Evolutionary conservation across 2,329 filamentous ascomycete species (phyloP).

Genomic region (Xylaria sp.): DNA sequence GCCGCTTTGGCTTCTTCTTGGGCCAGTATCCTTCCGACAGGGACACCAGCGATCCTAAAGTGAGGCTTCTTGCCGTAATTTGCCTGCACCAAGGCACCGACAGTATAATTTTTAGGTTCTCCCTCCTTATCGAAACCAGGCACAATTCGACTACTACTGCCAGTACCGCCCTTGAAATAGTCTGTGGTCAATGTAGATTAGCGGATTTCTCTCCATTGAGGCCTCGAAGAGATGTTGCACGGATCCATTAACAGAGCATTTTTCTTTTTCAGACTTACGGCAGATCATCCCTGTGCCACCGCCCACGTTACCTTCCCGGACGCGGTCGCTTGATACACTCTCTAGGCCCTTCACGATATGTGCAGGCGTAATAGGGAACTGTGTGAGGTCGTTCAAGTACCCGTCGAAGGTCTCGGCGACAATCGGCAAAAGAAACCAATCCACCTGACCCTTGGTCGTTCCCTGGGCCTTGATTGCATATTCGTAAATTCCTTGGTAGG

Average conservation of each 20-base stretch:
- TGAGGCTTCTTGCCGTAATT: slow-evolving; percentile 71
- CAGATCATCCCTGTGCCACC: slow-evolving; percentile 67
- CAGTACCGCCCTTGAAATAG: slow-evolving; percentile 74
- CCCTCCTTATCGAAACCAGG: slow-evolving; percentile 54
- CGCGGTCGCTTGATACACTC: slow-evolving; percentile 60
- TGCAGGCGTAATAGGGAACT: slow-evolving; percentile 64
- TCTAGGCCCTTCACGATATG: slow-evolving; percentile 66
- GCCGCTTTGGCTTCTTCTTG: slow-evolving; percentile 53
- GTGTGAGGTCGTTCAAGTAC: slow-evolving; percentile 66
- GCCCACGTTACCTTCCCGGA: slow-evolving; percentile 71
- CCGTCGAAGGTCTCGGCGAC: slow-evolving; percentile 74
- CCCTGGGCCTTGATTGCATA: slow-evolving; percentile 61
- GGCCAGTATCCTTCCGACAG: slow-evolving; percentile 67
- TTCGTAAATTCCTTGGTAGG: slow-evolving; percentile 68
- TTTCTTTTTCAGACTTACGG: slow-evolving; percentile 38
- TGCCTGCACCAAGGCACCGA: slow-evolving; percentile 71
- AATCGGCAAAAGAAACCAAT: slow-evolving; percentile 67
- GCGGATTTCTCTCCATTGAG: neutral
- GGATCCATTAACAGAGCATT: neutral
- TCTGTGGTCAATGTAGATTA: slow-evolving; percentile 50
- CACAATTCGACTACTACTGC: slow-evolving; percentile 69
- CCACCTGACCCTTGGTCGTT: slow-evolving; percentile 56
- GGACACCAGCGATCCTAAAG: slow-evolving; percentile 69
- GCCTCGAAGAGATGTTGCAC: neutral
- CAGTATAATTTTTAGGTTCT: slow-evolving; percentile 61